Base-by-base conservation (phyloP, 2,329 filamentous ascomycete genomes). In the Colletotrichum sublineola region DNA sequence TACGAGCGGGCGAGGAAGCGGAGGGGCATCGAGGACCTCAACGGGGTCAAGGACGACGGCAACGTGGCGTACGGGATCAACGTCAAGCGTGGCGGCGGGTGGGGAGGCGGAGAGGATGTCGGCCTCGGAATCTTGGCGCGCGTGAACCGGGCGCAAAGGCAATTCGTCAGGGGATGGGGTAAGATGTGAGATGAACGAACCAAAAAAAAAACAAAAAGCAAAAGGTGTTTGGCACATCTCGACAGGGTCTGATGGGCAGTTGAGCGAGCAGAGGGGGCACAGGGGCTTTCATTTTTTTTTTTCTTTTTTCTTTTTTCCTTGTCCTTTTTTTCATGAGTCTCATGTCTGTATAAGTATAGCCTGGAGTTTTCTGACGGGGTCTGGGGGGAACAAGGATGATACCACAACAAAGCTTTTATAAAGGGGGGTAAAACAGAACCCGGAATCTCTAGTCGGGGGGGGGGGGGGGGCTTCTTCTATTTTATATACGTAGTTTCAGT, bases 1-100 rank as follows among this genome's bases (percentile, higher is more conserved):
- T 79, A 77, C 77, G 76, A 77, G 63, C 44, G 52, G 5, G 73
- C 74, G 24, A 50, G 61, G 52, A 66, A 55, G 56, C 67, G 73
- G 24, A 53, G 74, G 18, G 44, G 63, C 3, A 63, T 55, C n/a
- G 74, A 63, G 46, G 61, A 71, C 36, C n/a, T 56, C 3, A 46
- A 63, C 55, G 42, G 68, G 24, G 29, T 36, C 15, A 46, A 42
- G 2, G 62, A 46, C 1, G 46, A 64, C 20, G 38, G 50, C 48
- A 67, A 71, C 53, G 56, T 42, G 63, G 74, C 70, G 46, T 75
- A 74, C 50, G 73, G 73, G 14, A 71, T 75, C 40, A 69, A 57
- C 2, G 74, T 75, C 11, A 58, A 68, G 48, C 50, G 74, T 1
- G 74, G 62, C 0, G 74, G 74, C 0, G 74, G 74, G 0, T 75